Conservation (phyloP, 805 yeast species). For the Candida fluviatilis region DNA sequence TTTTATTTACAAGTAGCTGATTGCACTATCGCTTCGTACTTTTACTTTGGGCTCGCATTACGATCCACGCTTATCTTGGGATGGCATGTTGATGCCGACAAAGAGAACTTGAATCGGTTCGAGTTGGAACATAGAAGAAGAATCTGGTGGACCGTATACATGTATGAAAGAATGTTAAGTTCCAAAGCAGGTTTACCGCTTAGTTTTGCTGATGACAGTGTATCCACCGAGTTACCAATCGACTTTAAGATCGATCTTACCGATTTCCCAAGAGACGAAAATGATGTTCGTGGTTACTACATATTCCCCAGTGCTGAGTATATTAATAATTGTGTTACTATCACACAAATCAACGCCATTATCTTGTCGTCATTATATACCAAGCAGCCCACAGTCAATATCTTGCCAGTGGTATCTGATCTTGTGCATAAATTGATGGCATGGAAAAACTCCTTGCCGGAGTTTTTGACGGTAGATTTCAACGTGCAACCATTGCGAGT, state of each 20-base stretch:
- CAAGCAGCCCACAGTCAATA: slow-evolving; percentile 71
- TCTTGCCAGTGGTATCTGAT: slow-evolving; percentile 68
- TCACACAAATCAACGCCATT: slow-evolving; percentile 74
- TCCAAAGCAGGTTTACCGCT: slow-evolving; percentile 80
- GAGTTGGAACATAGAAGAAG: slow-evolving; percentile 51
- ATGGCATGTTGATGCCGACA: slow-evolving; percentile 79
- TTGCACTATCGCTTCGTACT: slow-evolving; percentile 76
- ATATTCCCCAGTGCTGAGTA: slow-evolving; percentile 78
- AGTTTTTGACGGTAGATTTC: slow-evolving; percentile 62
- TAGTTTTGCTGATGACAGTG: slow-evolving; percentile 76
- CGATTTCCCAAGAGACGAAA: slow-evolving; percentile 31
- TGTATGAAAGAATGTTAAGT: slow-evolving; percentile 67
- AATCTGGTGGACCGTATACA: slow-evolving; percentile 48
- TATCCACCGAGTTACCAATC: slow-evolving; percentile 71
- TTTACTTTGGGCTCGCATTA: slow-evolving; percentile 73
- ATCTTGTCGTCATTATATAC: slow-evolving; percentile 68
- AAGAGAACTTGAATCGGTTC: slow-evolving; percentile 49
- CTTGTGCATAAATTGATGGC: slow-evolving; percentile 60
- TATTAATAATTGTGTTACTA: slow-evolving; percentile 70
- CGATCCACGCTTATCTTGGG: slow-evolving; percentile 71
- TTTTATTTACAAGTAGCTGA: slow-evolving; percentile 81
- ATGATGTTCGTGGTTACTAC: slow-evolving; percentile 60
- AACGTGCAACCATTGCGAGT: slow-evolving; percentile 49
- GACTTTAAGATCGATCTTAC: slow-evolving; percentile 58
- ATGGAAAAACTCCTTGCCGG: slow-evolving; percentile 67